Percentiles rank a stretch among this genome's conserved stretches.
Conservation (phyloP, 116 monocot species). For the Zostera marina region DNA sequence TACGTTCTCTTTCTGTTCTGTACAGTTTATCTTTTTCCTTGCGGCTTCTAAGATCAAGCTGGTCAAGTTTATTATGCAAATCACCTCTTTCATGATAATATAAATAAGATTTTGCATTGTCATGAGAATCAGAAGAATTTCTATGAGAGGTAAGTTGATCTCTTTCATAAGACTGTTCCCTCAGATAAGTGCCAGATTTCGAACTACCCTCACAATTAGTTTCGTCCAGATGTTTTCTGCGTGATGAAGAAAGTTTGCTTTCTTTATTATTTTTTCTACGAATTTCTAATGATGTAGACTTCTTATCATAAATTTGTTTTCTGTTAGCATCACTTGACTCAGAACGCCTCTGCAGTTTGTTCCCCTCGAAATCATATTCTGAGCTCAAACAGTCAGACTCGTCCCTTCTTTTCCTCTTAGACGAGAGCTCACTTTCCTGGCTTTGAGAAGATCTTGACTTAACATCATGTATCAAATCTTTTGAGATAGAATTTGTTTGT, state of each 20-base stretch:
- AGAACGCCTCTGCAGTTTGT: neutral
- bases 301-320: constrained; percentile 4
- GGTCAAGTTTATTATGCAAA: constrained; percentile 8
- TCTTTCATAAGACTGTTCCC: constrained; percentile 12
- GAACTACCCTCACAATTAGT: constrained; percentile 14
- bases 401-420: constrained; percentile 18
- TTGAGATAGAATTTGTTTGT: neutral
- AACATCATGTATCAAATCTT: too few species aligned
- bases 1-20: constrained; percentile 18
- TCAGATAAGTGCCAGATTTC: constrained; percentile 14
- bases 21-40: constrained; percentile 17
- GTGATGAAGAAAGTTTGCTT: constrained; percentile 13
- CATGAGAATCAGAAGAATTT: constrained; percentile 5
- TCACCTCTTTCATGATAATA: constrained; percentile 21
- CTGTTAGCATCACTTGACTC: constrained; percentile 8
- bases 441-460: too few species aligned
- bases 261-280: constrained; percentile 2
- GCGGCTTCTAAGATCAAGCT: constrained; percentile 12
- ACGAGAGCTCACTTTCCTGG: too few species aligned
- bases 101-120: constrained; percentile 17
- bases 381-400: constrained; percentile 3
- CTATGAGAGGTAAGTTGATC: constrained; percentile 1
- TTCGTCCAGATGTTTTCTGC: constrained; percentile 7
- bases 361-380: constrained; percentile 9
- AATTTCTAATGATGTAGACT: constrained; percentile 12